phyloP scores from a whole-genome alignment of 225 moss, liverwort and hornwort genomes.

The Marchantia polymorpha region DNA sequence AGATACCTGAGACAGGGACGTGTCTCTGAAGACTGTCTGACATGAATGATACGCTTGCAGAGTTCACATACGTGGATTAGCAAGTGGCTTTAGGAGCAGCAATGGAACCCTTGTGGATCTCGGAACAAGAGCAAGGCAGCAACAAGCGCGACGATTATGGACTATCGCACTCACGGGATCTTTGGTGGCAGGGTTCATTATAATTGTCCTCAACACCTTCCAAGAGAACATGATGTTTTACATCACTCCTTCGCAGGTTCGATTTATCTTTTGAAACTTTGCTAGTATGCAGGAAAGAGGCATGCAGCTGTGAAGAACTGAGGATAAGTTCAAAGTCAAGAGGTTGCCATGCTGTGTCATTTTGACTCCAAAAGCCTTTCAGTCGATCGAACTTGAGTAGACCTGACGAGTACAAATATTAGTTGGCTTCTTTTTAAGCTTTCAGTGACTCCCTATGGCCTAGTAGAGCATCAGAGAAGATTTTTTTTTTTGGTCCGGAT shows the following conservation, averaged over 20 bases:
- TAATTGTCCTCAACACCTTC: conserved; percentile 81
- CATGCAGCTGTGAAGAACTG: not conserved
- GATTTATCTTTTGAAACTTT: not conserved
- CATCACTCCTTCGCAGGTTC: conserved; percentile 84
- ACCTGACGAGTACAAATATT: too few species aligned
- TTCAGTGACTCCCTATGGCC: too few species aligned
- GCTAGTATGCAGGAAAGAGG: not conserved
- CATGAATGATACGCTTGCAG: conserved; percentile 7
- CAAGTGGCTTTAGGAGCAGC: conserved; percentile 27
- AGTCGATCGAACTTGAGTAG: too few species aligned
- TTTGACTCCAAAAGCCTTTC: too few species aligned
- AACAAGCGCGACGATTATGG: conserved; percentile 85
- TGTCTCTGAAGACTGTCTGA: not conserved
- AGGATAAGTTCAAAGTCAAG: not conserved
- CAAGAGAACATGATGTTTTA: conserved; percentile 97
- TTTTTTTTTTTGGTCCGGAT: not conserved
- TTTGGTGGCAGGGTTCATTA: conserved; percentile 79
- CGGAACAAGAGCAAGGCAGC: conserved; percentile 84
- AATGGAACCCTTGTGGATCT: conserved; percentile 50
- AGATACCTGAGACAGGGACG: not conserved
- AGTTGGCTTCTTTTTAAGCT: too few species aligned
- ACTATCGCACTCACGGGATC: conserved; percentile 73
- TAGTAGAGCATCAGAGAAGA: too few species aligned
- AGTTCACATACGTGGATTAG: conserved; percentile 33
- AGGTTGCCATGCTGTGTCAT: too few species aligned